phyloP scores from a whole-genome alignment of 192 early-diverging fungal genomes.

The Dissophora globulifera region DNA sequence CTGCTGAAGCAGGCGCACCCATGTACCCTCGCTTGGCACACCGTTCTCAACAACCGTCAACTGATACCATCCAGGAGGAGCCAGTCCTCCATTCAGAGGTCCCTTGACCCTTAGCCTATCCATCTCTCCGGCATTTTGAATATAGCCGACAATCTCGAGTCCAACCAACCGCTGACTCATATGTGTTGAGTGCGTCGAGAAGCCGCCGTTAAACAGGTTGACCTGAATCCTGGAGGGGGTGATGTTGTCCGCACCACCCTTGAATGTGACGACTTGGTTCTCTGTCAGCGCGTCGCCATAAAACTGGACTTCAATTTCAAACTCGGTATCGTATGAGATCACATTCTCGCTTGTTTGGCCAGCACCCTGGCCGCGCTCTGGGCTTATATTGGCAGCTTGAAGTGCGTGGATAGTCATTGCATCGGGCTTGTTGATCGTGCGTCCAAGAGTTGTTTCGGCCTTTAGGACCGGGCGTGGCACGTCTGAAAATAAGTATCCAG shows the following conservation, averaged over 20 bases:
- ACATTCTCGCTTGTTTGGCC: constrained; percentile 32
- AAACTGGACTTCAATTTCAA: constrained; percentile 43
- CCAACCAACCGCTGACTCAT: constrained; percentile 62
- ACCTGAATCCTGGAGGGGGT: constrained; percentile 45
- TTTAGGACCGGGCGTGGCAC: constrained; percentile 50
- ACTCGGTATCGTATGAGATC: constrained; percentile 27
- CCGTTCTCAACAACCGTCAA: constrained; percentile 43
- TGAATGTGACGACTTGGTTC: constrained; percentile 12
- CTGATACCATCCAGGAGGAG: constrained; percentile 51
- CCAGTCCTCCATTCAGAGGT: constrained; percentile 27
- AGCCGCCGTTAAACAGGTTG: constrained; percentile 55
- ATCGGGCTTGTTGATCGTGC: constrained; percentile 6
- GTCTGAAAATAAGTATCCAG: constrained; percentile 61
- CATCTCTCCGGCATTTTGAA: background rate
- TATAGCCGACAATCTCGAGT: constrained; percentile 37
- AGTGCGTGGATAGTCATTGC: constrained; percentile 21
- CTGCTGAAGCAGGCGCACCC: constrained; percentile 25
- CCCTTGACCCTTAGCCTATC: constrained; percentile 30
- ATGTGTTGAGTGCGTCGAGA: constrained; percentile 65
- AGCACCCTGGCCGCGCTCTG: constrained; percentile 23
- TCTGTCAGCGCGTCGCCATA: constrained; percentile 14
- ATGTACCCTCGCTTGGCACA: constrained; percentile 33
- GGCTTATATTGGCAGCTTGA: constrained; percentile 20
- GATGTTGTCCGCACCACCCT: background rate
- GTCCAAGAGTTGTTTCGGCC: constrained; percentile 23